Evolutionary conservation across 352 stramenopile species (phyloP), one percentile per base, ranked within the genome.

Genomic region (Globisporangium emineosum): DNA sequence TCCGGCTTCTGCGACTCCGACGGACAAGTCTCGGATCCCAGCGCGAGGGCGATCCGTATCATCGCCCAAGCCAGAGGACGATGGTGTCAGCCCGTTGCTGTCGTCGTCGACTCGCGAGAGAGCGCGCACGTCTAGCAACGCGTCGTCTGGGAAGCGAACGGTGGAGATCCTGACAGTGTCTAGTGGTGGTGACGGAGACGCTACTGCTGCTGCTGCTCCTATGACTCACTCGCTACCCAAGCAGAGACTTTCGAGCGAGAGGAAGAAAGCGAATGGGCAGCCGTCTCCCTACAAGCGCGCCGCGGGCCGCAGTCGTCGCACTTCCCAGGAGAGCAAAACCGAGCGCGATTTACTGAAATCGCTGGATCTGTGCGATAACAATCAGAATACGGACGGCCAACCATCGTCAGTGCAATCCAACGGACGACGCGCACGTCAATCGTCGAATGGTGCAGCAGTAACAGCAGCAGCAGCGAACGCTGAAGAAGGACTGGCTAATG

Each of bases 161-260:
- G 63, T 64, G n/a, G 63, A 68, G 56, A 40, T 64, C 9, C 7
- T 61, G 17, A 54, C 40, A 23, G 40, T 47, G 17, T 21, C 40
- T 47, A 8, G 40, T 33, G n/a, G 37, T 59, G 3, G 51, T 52
- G 27, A 57, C 23, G 35, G 30, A 15, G 40, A 21, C 8, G 40
- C 40, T 23, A 17, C 40, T 9, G 40, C 40, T 23, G 40, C 40
- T 47, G 17, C 17, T 23, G 40, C 40, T 8, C 40, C 40, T 47
- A 5, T 17, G 40, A 47, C 40, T 17, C 35, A 70, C 49, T 54
- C 50, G 12, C 7, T 23, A 15, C 64, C 69, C 0, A 76, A 66
- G 47, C 68, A 75, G 59, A 66, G 67, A 49, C 65, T 67, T 15
- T n/a, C 66, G 1, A 51, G 50, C n/a, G 65, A 47, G 8, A 21